A percentile compares a stretch with the other conserved stretches of the same genome.
phyloP scores from a whole-genome alignment of 2,329 filamentous ascomycete genomes.

The Fusarium sp. region DNA sequence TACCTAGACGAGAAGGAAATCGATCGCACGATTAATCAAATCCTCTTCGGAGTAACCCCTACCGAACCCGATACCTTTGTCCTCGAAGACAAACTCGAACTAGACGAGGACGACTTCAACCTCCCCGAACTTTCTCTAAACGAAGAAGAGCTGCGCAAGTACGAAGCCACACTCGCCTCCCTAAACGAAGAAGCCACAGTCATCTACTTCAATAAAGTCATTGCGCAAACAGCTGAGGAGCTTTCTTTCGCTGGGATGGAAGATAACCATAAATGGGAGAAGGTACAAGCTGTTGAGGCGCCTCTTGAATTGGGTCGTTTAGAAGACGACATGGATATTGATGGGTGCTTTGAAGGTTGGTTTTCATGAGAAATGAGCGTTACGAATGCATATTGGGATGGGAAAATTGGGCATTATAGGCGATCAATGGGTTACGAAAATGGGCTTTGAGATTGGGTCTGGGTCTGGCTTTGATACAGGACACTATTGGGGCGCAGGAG shows the following conservation, averaged over 20 bases:
- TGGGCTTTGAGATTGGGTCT: not conserved
- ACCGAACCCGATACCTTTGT: not conserved
- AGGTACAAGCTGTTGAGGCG: not conserved
- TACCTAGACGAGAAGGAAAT: not conserved
- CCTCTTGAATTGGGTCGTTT: not conserved
- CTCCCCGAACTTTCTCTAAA: not conserved
- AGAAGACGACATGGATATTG: not conserved
- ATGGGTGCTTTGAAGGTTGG: not conserved
- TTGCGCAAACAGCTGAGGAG: not conserved
- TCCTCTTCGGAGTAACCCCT: not conserved
- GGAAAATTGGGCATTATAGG: not conserved
- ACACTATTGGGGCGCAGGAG: not conserved
- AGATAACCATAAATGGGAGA: constrained; percentile 3
- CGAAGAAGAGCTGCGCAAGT: not conserved
- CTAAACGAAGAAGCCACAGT: not conserved
- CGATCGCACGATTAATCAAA: not conserved
- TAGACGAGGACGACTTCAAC: not conserved
- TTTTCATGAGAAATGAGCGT: not conserved
- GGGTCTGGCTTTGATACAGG: not conserved
- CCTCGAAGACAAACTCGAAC: not conserved
- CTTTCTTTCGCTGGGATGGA: not conserved
- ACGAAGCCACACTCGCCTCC: not conserved
- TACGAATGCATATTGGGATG: not conserved
- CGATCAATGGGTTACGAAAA: not conserved
- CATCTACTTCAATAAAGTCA: not conserved